Percentiles rank a stretch among this genome's conserved stretches.
Evolutionary conservation across 164 flowering plant genomes (phyloP).

Genomic region (Hamamelis virginiana): DNA sequence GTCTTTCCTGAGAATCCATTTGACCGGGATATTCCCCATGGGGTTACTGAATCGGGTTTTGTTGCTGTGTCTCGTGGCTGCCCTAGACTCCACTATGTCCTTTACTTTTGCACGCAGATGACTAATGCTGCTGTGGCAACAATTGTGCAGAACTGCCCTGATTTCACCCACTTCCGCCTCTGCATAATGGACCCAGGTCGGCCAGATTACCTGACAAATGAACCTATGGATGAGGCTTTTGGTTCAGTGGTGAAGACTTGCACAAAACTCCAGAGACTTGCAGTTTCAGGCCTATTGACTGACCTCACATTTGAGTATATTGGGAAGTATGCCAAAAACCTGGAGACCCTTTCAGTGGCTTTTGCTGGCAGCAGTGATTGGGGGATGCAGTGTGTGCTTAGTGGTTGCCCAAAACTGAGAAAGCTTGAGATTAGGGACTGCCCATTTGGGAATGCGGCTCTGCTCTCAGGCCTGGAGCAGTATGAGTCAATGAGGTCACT

Average conservation of each 20-base stretch:
- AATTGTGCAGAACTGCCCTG: constrained; percentile 70
- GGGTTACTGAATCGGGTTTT: constrained; percentile 73
- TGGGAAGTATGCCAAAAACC: constrained; percentile 68
- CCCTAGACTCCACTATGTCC: constrained; percentile 62
- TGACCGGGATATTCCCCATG: constrained; percentile 40
- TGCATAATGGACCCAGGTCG: constrained; percentile 71
- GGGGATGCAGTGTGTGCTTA: constrained; percentile 66
- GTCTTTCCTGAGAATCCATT: constrained; percentile 74
- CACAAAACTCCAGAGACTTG: constrained; percentile 64
- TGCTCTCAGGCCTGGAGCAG: constrained; percentile 61
- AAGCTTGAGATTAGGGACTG: constrained; percentile 87
- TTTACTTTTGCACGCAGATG: constrained; percentile 82
- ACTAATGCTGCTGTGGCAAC: constrained; percentile 75
- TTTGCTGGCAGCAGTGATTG: constrained; percentile 76
- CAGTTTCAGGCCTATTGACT: constrained; percentile 75
- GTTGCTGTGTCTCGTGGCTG: constrained; percentile 76
- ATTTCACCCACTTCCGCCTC: constrained; percentile 75
- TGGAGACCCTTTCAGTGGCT: constrained; percentile 77
- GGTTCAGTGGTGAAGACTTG: constrained; percentile 72
- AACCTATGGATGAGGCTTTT: constrained; percentile 83
- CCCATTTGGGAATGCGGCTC: constrained; percentile 73
- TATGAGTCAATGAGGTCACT: constrained; percentile 81
- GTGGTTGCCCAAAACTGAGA: constrained; percentile 69
- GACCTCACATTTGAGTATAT: constrained; percentile 70
- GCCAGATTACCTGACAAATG: constrained; percentile 64